Conservation (phyloP, 108 stramenopile genomes). For the Ochromonas danica region DNA sequence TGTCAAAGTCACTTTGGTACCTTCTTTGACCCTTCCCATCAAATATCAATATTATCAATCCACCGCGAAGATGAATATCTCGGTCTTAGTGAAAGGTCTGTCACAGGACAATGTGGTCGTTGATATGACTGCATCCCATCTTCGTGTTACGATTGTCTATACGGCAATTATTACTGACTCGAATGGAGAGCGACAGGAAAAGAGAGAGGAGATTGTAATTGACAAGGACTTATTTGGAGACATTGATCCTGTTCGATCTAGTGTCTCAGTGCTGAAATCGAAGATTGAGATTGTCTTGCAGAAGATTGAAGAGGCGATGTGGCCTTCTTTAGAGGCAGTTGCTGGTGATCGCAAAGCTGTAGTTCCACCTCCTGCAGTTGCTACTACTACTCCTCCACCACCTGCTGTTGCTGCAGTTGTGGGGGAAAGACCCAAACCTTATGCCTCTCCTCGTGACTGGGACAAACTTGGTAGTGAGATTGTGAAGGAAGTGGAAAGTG, state of each 20-base stretch:
- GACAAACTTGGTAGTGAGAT: conserved; percentile 72
- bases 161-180: conserved; percentile 47
- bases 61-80: conserved; percentile 71
- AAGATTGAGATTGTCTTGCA: conserved; percentile 80
- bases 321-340: conserved; percentile 71
- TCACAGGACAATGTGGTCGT: conserved; percentile 61
- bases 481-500: conserved; percentile 75
- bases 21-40: neutral
- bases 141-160: conserved; percentile 60
- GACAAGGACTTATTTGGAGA: conserved; percentile 68
- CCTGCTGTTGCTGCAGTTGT: neutral
- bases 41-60: conserved; percentile 86
- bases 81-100: conserved; percentile 72
- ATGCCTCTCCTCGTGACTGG: conserved; percentile 80
- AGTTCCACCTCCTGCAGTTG: neutral
- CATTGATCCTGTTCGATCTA: conserved; percentile 62
- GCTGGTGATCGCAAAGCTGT: neutral
- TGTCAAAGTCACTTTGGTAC: neutral
- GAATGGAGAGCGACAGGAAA: neutral
- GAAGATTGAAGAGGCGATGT: conserved; percentile 67
- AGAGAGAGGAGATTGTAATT: conserved; percentile 66
- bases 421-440: conserved; percentile 42
- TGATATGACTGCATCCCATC: conserved; percentile 58
- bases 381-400: neutral
- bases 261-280: conserved; percentile 64